These are phyloP conservation scores for Maudiozyma pseudohumilis DNA, from an alignment of 805 yeast species.

Conservation along the genomic window DNA sequence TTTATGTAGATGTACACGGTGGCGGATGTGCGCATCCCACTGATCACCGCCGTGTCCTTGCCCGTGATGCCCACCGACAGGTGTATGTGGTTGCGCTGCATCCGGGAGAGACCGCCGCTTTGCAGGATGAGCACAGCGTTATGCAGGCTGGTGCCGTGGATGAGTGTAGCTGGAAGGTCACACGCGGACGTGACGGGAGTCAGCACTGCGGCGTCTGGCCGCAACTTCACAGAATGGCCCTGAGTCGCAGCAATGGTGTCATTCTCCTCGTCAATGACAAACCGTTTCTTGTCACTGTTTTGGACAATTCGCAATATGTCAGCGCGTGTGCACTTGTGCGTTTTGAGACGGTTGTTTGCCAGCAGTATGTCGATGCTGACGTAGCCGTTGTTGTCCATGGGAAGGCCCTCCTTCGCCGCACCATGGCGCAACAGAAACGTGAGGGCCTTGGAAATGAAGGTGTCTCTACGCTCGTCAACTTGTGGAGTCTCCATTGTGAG, in stretches of 20 bases:
- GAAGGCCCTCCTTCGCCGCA: conserved; percentile 57
- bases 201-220: conserved; percentile 35
- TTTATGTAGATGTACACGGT: conserved; percentile 56
- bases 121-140: conserved; percentile 40
- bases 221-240: conserved; percentile 67
- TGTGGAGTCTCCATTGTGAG: not conserved
- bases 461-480: conserved; percentile 32
- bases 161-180: conserved; percentile 42
- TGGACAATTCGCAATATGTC: conserved; percentile 55
- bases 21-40: conserved; percentile 60
- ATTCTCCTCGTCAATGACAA: conserved; percentile 33
- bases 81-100: conserved; percentile 82
- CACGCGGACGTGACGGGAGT: conserved; percentile 28
- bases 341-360: conserved; percentile 46
- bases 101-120: conserved; percentile 49
- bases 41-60: conserved; percentile 37
- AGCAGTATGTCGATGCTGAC: conserved; percentile 46
- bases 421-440: conserved; percentile 80
- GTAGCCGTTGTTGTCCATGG: conserved; percentile 61
- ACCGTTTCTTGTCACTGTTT: conserved; percentile 63
- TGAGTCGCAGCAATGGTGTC: conserved; percentile 75
- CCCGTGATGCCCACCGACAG: conserved; percentile 54
- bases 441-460: conserved; percentile 59
- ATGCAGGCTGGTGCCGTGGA: conserved; percentile 68
- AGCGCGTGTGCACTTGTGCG: conserved; percentile 41